phyloP scores from a whole-genome alignment of 306 rosid species.

The Vigna angularis region DNA sequence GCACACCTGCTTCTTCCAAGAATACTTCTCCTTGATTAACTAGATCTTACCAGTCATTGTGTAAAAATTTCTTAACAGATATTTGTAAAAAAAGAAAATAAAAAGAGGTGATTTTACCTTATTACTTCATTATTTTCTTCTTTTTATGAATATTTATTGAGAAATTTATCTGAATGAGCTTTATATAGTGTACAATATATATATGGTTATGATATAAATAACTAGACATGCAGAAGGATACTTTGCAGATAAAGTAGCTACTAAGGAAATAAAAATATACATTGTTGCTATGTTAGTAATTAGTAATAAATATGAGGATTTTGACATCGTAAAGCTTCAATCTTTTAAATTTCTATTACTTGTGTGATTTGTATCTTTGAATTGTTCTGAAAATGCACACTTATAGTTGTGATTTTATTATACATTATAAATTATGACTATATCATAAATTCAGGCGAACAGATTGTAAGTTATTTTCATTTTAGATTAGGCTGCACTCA shows the following conservation, averaged over 20 bases:
- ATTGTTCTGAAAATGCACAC: background rate
- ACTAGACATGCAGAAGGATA: conserved; percentile 31
- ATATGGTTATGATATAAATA: conserved; percentile 25
- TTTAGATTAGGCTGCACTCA: too few relatives aligned
- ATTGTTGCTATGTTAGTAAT: conserved; percentile 37
- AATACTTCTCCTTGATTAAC: conserved; percentile 50
- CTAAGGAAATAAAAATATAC: background rate
- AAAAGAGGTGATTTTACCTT: conserved; percentile 11
- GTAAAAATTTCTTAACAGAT: background rate
- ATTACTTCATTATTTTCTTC: background rate
- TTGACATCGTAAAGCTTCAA: conserved; percentile 35
- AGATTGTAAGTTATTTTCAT: too few relatives aligned
- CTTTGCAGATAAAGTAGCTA: background rate
- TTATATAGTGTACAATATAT: background rate
- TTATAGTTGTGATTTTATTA: background rate
- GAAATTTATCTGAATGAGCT: background rate
- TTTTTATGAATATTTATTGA: background rate
- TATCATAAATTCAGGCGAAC: too few relatives aligned
- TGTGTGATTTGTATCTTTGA: conserved; percentile 4
- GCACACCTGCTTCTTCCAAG: conserved; percentile 57
- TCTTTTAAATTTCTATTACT: background rate
- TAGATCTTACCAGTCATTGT: background rate
- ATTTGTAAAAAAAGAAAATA: background rate
- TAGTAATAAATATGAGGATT: conserved; percentile 41
- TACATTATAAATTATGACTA: background rate